Evolutionary conservation across 192 early-diverging fungal species (phyloP).

Genomic region (Rhizoclosmatium sp.): DNA sequence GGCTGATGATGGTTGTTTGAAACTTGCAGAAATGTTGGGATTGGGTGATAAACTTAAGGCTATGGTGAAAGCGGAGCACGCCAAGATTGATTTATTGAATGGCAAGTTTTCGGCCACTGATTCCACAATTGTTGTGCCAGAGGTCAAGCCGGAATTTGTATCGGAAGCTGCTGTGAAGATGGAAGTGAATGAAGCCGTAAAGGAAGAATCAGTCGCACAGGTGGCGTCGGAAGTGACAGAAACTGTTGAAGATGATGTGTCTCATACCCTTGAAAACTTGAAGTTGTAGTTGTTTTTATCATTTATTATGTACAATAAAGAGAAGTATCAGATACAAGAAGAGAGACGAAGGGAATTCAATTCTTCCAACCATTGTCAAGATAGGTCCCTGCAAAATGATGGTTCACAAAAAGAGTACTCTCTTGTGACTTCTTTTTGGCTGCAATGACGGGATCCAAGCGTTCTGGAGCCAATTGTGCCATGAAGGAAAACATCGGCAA

Average conservation of each 20-base stretch:
- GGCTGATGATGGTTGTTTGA: conserved; percentile 80
- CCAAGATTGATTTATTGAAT: not conserved
- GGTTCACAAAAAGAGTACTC: not conserved
- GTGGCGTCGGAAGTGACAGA: not conserved
- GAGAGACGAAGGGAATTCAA: not conserved
- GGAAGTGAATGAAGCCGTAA: too few species aligned
- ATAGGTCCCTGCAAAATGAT: not conserved
- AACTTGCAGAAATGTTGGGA: conserved; percentile 76
- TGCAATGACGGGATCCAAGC: not conserved
- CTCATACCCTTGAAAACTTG: not conserved
- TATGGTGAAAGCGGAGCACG: conserved; percentile 36
- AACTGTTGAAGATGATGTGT: not conserved
- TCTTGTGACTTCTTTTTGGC: not conserved
- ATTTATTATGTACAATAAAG: too few species aligned
- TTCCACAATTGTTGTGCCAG: too few species aligned
- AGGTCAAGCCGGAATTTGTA: too few species aligned
- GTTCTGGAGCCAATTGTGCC: not conserved
- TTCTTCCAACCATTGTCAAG: conserved; percentile 17
- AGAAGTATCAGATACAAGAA: not conserved
- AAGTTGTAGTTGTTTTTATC: not conserved
- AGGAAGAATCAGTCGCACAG: too few species aligned
- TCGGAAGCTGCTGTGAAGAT: too few species aligned
- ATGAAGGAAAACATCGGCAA: conserved; percentile 1
- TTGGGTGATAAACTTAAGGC: conserved; percentile 63
- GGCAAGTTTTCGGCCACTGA: not conserved